Evolutionary conservation across 208 protist genomes (phyloP).

Genomic region (Crithidia thermophila): DNA sequence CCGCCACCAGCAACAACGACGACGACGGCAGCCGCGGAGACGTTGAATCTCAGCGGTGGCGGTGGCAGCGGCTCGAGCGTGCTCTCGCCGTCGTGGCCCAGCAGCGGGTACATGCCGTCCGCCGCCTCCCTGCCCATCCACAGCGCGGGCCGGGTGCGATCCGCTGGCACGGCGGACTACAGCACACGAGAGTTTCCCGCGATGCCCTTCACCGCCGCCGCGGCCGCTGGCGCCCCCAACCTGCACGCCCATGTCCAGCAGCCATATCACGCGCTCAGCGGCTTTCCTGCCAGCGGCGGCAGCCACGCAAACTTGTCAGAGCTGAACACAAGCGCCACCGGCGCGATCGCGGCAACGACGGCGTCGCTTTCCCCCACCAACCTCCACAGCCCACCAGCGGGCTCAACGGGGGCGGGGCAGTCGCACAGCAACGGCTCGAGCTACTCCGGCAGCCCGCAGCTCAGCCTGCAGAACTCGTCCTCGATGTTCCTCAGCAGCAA

Average conservation of each 20-base stretch:
- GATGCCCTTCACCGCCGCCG: background rate
- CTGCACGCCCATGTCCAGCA: background rate
- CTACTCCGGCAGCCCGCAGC: conserved; percentile 19
- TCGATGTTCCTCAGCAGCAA: background rate
- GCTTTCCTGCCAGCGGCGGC: background rate
- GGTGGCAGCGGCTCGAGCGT: background rate
- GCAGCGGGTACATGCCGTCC: too few species aligned
- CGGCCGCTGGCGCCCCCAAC: background rate
- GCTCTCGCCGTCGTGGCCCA: background rate
- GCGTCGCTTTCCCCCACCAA: background rate
- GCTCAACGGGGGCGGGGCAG: background rate
- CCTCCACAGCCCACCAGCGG: background rate
- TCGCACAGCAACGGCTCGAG: conserved; percentile 14
- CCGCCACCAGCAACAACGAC: background rate
- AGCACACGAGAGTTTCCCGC: conserved; percentile 10
- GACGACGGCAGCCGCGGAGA: background rate
- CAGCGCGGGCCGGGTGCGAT: background rate
- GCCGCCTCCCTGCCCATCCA: background rate
- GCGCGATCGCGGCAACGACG: background rate
- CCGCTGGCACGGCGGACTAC: conserved; percentile 1
- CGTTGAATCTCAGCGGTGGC: too few species aligned
- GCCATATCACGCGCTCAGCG: background rate
- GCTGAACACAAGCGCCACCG: background rate
- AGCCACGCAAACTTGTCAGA: background rate
- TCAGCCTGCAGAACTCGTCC: conserved; percentile 10